A percentile compares a stretch with the other conserved stretches of the same genome.
Conservation (phyloP, 176 grass and related monocot genomes). For the Dendrocalamus sinicus region DNA sequence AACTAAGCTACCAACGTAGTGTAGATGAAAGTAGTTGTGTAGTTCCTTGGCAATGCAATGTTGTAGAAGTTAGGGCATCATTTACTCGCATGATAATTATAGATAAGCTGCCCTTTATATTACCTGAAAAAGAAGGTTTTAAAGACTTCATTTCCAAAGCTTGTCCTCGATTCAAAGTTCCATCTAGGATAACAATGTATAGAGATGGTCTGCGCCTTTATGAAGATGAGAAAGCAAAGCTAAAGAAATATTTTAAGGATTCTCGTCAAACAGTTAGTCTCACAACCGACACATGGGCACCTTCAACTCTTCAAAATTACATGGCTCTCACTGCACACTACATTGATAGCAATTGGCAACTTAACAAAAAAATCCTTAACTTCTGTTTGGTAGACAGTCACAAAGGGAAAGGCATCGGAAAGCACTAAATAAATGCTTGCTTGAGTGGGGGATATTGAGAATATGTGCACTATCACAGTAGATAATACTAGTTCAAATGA, state of each 20-base stretch:
- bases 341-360: neutral
- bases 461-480: neutral
- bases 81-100: neutral
- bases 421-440: neutral
- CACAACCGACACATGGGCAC: too few species aligned
- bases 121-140: neutral
- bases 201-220: too few species aligned
- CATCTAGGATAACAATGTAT: neutral
- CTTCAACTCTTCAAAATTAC: too few species aligned
- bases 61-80: too few species aligned
- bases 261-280: too few species aligned
- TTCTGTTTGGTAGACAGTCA: neutral
- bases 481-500: too few species aligned
- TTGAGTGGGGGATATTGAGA: neutral
- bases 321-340: constrained; percentile 1
- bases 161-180: neutral
- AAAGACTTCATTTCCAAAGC: neutral
- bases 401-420: neutral
- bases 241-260: too few species aligned
- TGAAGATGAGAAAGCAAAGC: too few species aligned
- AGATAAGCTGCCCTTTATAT: neutral
- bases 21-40: too few species aligned
- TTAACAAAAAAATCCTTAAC: constrained; percentile 17
- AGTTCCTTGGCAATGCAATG: too few species aligned
- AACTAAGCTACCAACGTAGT: too few species aligned